phyloP scores from a whole-genome alignment of 257 asterid genomes.

The Echium plantagineum region DNA sequence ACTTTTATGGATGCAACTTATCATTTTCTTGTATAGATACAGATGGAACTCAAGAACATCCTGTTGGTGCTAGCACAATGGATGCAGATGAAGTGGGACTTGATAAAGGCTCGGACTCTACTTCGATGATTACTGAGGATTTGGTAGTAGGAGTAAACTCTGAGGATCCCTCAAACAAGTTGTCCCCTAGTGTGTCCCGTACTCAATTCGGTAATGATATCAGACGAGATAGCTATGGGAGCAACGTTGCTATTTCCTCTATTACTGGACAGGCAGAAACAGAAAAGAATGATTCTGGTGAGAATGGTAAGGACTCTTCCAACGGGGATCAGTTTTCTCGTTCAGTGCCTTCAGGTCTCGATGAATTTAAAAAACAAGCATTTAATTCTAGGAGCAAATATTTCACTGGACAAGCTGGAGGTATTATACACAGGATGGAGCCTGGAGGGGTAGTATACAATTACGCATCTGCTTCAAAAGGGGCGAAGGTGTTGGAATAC shows the following conservation, averaged over 20 bases:
- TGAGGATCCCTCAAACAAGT: slow-evolving; percentile 13
- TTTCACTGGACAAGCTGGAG: slow-evolving; percentile 42
- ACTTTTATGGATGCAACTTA: not conserved
- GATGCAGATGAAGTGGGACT: slow-evolving; percentile 26
- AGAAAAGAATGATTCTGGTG: slow-evolving; percentile 19
- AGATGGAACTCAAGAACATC: slow-evolving; percentile 39
- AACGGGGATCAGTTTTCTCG: slow-evolving; percentile 30
- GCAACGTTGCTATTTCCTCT: slow-evolving; percentile 10
- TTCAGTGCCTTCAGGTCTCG: slow-evolving; percentile 57
- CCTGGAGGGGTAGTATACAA: slow-evolving; percentile 89
- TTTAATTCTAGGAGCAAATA: slow-evolving; percentile 32
- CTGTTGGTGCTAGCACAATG: slow-evolving; percentile 30
- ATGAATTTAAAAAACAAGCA: slow-evolving; percentile 73
- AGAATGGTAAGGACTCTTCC: slow-evolving; percentile 21
- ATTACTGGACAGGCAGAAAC: slow-evolving; percentile 23
- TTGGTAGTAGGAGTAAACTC: slow-evolving; percentile 18
- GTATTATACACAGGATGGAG: slow-evolving; percentile 65
- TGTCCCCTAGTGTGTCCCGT: slow-evolving; percentile 13
- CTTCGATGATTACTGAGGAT: slow-evolving; percentile 18
- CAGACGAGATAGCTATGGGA: slow-evolving; percentile 11
- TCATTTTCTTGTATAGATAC: slow-evolving; percentile 15
- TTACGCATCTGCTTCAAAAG: slow-evolving; percentile 86
- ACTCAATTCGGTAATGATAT: slow-evolving; percentile 16
- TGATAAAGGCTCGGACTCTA: slow-evolving; percentile 18
- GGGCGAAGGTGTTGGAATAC: slow-evolving; percentile 79